Percentiles rank a stretch among this genome's conserved stretches.
phyloP scores from a whole-genome alignment of 1,284 basidiomycete species.

The Pascua sp. region DNA sequence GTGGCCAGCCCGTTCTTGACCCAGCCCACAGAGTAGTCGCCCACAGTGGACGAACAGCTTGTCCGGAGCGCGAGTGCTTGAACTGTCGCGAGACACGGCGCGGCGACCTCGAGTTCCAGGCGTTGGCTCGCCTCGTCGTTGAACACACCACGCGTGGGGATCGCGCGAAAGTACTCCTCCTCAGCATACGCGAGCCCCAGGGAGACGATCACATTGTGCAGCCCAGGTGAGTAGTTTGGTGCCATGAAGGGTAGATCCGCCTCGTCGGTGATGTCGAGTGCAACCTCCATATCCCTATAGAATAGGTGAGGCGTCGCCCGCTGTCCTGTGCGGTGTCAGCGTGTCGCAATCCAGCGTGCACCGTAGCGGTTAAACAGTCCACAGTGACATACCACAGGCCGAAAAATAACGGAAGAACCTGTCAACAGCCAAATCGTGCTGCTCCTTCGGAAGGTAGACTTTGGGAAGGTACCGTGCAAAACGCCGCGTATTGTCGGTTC shows the following conservation, averaged over 20 bases:
- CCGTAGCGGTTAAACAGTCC: no score
- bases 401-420: slow-evolving; percentile 33
- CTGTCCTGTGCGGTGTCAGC: slow-evolving; percentile 3
- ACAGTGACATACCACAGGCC: slow-evolving; percentile 15
- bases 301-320: slow-evolving; percentile 20
- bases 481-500: background rate
- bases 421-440: slow-evolving; percentile 26
- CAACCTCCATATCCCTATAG: slow-evolving; percentile 19
- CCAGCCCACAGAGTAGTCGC: slow-evolving; percentile 33
- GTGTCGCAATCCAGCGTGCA: background rate
- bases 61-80: slow-evolving; percentile 59
- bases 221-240: slow-evolving; percentile 65
- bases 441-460: slow-evolving; percentile 16
- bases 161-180: slow-evolving; percentile 54
- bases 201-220: slow-evolving; percentile 65
- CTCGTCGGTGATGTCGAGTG: slow-evolving; percentile 40
- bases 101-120: slow-evolving; percentile 58
- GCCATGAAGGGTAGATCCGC: slow-evolving; percentile 31
- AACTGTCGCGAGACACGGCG: slow-evolving; percentile 60
- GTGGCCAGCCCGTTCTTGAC: slow-evolving; percentile 24
- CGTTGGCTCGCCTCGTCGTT: slow-evolving; percentile 58
- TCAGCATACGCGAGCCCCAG: slow-evolving; percentile 61
- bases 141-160: slow-evolving; percentile 55
- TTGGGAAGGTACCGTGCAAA: slow-evolving; percentile 13
- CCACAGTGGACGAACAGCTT: slow-evolving; percentile 57